These are phyloP conservation scores for Halteria grandinella DNA, from an alignment of 73 alveolate genomes.

Conservation along the genomic window DNA sequence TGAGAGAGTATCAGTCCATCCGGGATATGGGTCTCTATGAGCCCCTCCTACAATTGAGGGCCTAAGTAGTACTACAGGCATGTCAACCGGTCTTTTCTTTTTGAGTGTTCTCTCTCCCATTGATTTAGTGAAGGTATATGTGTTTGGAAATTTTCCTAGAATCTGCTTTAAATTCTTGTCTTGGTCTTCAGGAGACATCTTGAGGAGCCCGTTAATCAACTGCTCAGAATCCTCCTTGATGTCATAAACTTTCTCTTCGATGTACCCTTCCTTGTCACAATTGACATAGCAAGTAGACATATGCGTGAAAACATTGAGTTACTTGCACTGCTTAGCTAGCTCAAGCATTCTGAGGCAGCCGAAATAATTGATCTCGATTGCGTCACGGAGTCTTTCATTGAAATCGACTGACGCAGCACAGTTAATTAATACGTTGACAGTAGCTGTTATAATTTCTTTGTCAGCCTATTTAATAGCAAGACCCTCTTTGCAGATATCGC, in stretches of 20 bases:
- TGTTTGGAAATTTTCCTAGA: too few relatives aligned
- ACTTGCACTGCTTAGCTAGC: constrained; percentile 53
- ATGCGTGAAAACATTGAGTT: constrained; percentile 56
- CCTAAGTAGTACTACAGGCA: too few relatives aligned
- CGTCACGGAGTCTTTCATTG: constrained; percentile 55
- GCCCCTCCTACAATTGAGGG: too few relatives aligned
- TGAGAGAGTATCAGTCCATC: too few relatives aligned
- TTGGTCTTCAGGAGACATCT: background rate
- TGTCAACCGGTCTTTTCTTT: too few relatives aligned
- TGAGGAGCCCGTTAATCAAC: background rate
- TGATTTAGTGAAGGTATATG: too few relatives aligned
- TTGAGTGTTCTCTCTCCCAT: too few relatives aligned
- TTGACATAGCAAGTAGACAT: constrained; percentile 69
- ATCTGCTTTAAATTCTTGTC: background rate
- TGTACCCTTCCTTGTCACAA: constrained; percentile 12
- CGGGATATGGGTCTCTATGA: too few relatives aligned
- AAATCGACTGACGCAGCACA: constrained; percentile 73
- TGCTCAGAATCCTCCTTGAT: background rate
- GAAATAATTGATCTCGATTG: constrained; percentile 53
- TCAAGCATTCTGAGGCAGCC: constrained; percentile 62
- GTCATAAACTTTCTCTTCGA: background rate
- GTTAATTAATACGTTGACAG: too few relatives aligned
- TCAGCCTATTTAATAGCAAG: too few relatives aligned
- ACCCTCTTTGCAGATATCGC: too few relatives aligned
- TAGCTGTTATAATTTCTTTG: too few relatives aligned